These are phyloP conservation scores for Fraxinus angustifolia DNA, from an alignment of 305 asterid species.

Conservation along the genomic window DNA sequence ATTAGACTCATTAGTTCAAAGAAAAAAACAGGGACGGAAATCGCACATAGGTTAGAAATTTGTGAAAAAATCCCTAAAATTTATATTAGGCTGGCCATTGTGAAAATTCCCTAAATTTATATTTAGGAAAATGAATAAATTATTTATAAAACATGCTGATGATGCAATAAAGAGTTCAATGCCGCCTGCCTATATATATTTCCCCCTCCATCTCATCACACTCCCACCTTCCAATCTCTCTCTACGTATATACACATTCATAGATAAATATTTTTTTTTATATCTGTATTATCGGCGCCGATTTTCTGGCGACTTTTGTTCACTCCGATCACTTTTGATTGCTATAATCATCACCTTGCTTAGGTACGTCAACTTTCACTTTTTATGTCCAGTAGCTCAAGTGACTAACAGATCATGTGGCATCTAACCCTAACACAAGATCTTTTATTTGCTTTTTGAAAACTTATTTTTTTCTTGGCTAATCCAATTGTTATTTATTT, in stretches of 20 bases:
- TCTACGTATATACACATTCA: not conserved
- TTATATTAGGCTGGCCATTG: not conserved
- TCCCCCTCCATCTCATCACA: not conserved
- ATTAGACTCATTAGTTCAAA: not conserved
- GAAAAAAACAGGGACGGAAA: not conserved
- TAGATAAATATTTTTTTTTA: not conserved
- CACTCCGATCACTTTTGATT: conserved; percentile 1
- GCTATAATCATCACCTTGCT: conserved; percentile 14
- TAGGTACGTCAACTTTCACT: conserved; percentile 34
- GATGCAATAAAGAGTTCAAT: not conserved
- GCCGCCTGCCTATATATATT: not conserved
- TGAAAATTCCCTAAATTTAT: not conserved
- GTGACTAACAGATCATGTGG: conserved; percentile 44
- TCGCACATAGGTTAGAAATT: not conserved
- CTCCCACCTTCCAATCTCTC: not conserved
- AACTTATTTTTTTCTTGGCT: not conserved
- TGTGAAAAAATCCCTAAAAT: not conserved
- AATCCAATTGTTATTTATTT: not conserved
- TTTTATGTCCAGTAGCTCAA: conserved; percentile 7
- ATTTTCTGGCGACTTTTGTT: conserved; percentile 25
- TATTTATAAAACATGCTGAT: not conserved
- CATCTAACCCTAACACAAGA: conserved; percentile 39
- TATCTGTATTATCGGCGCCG: not conserved
- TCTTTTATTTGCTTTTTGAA: not conserved
- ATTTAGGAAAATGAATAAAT: not conserved